Percentiles rank a stretch among this genome's conserved stretches.
These are phyloP conservation scores for Stachybotrys elegans DNA, from an alignment of 2,329 filamentous ascomycete genomes.

Conservation along the genomic window DNA sequence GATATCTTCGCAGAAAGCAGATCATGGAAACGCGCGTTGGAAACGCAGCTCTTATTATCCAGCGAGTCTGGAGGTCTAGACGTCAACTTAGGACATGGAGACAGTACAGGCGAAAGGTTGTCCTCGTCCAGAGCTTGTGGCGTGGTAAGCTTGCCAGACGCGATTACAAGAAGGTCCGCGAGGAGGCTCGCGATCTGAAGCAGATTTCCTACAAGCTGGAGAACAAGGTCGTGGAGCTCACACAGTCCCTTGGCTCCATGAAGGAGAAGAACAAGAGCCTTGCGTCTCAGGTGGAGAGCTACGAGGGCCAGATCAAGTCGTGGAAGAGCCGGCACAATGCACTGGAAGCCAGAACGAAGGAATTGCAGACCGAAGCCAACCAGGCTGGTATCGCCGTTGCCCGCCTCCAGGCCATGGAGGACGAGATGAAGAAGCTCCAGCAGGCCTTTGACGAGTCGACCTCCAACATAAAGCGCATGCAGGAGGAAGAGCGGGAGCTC, in stretches of 20 bases:
- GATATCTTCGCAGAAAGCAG: constrained; percentile 82
- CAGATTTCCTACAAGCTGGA: constrained; percentile 99
- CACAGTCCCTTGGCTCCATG: constrained; percentile 85
- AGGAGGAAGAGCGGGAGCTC: constrained; percentile 86
- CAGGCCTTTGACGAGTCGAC: constrained; percentile 85
- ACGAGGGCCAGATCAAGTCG: constrained; percentile 91
- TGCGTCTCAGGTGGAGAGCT: constrained; percentile 84
- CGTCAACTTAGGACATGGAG: constrained; percentile 76
- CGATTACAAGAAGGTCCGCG: constrained; percentile 84
- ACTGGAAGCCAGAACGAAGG: constrained; percentile 83
- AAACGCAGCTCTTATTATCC: constrained; percentile 86
- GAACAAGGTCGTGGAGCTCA: constrained; percentile 98
- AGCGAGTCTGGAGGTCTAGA: constrained; percentile 82
- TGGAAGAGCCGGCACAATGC: constrained; percentile 92
- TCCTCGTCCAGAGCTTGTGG: constrained; percentile 90
- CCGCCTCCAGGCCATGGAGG: constrained; percentile 84
- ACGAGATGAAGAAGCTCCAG: constrained; percentile 91
- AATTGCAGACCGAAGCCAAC: constrained; percentile 93
- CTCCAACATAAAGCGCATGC: constrained; percentile 84
- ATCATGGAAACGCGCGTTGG: constrained; percentile 92
- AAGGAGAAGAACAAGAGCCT: constrained; percentile 93
- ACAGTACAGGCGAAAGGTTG: constrained; percentile 81
- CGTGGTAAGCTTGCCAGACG: constrained; percentile 75
- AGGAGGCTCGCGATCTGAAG: constrained; percentile 96
- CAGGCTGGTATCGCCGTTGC: constrained; percentile 95